Evolutionary conservation across 2,329 filamentous ascomycete genomes (phyloP).

Genomic region (Plectosphaerella plurivora): DNA sequence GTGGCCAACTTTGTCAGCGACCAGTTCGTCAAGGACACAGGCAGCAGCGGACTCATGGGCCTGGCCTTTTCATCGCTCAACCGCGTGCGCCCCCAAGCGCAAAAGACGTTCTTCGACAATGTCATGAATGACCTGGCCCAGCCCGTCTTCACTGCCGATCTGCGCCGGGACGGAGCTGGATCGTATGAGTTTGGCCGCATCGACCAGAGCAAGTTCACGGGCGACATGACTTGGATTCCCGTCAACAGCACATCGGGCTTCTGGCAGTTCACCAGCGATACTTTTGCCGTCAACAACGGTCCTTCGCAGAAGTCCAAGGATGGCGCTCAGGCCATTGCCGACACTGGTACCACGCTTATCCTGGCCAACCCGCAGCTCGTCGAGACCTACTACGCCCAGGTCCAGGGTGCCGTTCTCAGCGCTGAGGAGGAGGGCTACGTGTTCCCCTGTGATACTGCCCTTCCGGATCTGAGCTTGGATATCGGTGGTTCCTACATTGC

Average conservation of each 20-base stretch:
- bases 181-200: constrained; percentile 72
- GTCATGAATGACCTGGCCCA: constrained; percentile 53
- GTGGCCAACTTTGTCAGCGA: constrained; percentile 55
- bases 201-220: constrained; percentile 58
- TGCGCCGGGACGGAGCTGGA: constrained; percentile 56
- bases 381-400: constrained; percentile 41
- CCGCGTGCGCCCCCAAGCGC: constrained; percentile 55
- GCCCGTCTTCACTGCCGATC: constrained; percentile 67
- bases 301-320: constrained; percentile 26
- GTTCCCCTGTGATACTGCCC: constrained; percentile 38
- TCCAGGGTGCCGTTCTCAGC: constrained; percentile 36
- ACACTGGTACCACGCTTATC: constrained; percentile 61
- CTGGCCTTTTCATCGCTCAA: constrained; percentile 64
- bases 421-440: constrained; percentile 35
- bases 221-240: constrained; percentile 56
- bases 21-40: constrained; percentile 54
- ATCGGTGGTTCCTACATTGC: constrained; percentile 55
- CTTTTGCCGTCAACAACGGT: constrained; percentile 49
- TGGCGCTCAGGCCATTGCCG: constrained; percentile 44
- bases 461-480: constrained; percentile 49
- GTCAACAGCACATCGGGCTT: constrained; percentile 61
- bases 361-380: constrained; percentile 51
- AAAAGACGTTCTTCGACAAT: constrained; percentile 74
- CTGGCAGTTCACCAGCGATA: constrained; percentile 61
- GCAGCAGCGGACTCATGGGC: constrained; percentile 65